These are phyloP conservation scores for Anthostomella pinea DNA, from an alignment of 2,329 filamentous ascomycete species.

Conservation along the genomic window DNA sequence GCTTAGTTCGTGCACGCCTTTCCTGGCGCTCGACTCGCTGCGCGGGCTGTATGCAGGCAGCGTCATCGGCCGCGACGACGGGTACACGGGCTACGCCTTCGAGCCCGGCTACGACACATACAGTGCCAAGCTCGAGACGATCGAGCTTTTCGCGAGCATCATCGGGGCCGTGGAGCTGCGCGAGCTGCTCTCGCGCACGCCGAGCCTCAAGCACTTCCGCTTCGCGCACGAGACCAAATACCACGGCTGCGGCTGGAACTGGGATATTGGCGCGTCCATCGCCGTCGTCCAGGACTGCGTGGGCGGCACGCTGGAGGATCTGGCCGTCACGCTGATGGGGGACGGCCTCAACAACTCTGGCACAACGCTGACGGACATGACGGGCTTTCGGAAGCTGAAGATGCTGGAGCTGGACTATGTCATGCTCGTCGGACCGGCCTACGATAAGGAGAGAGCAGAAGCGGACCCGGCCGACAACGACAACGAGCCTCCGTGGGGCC, in stretches of 20 bases:
- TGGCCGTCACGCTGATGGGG: background rate
- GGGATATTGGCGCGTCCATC: background rate
- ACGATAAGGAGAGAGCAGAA: background rate
- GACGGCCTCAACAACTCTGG: background rate
- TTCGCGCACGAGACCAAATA: conserved; percentile 1
- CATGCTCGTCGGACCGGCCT: background rate
- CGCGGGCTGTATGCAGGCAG: background rate
- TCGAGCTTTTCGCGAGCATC: background rate
- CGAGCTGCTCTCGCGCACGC: background rate
- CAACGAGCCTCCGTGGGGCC: background rate
- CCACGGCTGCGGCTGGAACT: conserved; percentile 1
- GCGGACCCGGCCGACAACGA: background rate
- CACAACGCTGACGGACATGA: conserved; percentile 2
- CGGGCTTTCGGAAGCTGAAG: background rate
- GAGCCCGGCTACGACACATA: background rate
- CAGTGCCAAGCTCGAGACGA: background rate
- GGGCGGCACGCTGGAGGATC: background rate
- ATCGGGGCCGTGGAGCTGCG: background rate
- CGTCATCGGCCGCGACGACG: background rate
- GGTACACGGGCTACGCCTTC: background rate
- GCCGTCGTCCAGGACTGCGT: background rate
- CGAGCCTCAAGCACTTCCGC: conserved; percentile 1
- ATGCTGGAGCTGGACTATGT: background rate
- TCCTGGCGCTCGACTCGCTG: background rate
- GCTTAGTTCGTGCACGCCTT: background rate